These are phyloP conservation scores for Scleroderma bovista DNA, from an alignment of 768 basidiomycete species.

Conservation along the genomic window DNA sequence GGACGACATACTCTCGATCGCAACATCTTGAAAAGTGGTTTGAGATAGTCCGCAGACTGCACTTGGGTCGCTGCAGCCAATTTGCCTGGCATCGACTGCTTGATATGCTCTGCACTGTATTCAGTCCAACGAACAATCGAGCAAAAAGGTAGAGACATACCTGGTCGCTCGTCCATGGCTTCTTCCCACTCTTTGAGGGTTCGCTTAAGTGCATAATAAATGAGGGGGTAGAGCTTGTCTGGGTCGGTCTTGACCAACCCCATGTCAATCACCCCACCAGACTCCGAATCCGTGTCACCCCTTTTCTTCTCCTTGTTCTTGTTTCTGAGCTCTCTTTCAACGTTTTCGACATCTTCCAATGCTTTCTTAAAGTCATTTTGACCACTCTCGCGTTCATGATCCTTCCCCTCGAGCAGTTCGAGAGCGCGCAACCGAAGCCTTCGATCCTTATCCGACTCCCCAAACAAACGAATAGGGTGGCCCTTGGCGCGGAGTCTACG, in stretches of 20 bases:
- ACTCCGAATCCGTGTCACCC: constrained; percentile 45
- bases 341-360: constrained; percentile 81
- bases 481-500: constrained; percentile 86
- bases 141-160: constrained; percentile 34
- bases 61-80: constrained; percentile 92
- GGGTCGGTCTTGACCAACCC: constrained; percentile 82
- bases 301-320: constrained; percentile 58
- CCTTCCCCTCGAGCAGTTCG: constrained; percentile 92
- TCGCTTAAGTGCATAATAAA: constrained; percentile 92
- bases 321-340: constrained; percentile 59
- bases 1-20: constrained; percentile 68
- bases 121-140: constrained; percentile 1
- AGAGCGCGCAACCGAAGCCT: constrained; percentile 84
- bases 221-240: constrained; percentile 93
- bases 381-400: constrained; percentile 70
- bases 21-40: constrained; percentile 89
- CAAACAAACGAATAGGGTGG: constrained; percentile 93
- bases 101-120: constrained; percentile 60
- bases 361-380: constrained; percentile 95
- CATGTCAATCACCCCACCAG: constrained; percentile 67
- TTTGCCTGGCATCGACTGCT: constrained; percentile 87
- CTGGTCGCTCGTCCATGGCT: constrained; percentile 90
- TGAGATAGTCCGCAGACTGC: constrained; percentile 93
- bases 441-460: constrained; percentile 91
- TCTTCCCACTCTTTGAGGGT: constrained; percentile 95